A percentile compares a stretch with the other conserved stretches of the same genome.
Conservation (phyloP, 2,329 filamentous ascomycete genomes). For the Alternaria brassicicola region DNA sequence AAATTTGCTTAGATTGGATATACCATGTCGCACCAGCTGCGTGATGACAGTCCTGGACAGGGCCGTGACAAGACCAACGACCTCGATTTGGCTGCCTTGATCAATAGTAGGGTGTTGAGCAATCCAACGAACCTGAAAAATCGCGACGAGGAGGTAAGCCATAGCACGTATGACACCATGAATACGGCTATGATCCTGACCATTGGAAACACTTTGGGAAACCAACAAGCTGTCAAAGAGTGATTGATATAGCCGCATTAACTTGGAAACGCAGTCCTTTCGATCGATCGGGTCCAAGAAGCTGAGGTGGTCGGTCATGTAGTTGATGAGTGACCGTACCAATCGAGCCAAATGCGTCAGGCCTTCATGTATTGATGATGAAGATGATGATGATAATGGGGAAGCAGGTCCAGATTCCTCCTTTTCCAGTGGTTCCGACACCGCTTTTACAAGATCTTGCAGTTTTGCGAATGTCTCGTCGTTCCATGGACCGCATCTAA, state of each 20-base stretch:
- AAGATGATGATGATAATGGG: no score
- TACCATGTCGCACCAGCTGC: slow-evolving; percentile 41
- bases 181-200: neutral
- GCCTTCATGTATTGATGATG: neutral
- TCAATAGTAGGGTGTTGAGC: slow-evolving; percentile 35
- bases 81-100: slow-evolving; percentile 15
- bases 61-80: slow-evolving; percentile 41
- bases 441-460: slow-evolving; percentile 12
- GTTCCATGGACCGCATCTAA: slow-evolving; percentile 62
- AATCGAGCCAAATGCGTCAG: slow-evolving; percentile 27
- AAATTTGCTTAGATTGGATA: slow-evolving; percentile 50
- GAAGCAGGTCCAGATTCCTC: neutral
- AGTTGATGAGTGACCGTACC: slow-evolving; percentile 57
- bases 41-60: slow-evolving; percentile 48
- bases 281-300: slow-evolving; percentile 64
- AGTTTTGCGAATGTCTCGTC: slow-evolving; percentile 58
- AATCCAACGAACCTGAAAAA: slow-evolving; percentile 41
- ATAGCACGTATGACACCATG: slow-evolving; percentile 23
- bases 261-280: slow-evolving; percentile 51
- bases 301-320: slow-evolving; percentile 55
- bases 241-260: slow-evolving; percentile 50
- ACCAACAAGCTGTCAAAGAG: slow-evolving; percentile 31
- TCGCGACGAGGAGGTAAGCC: slow-evolving; percentile 39
- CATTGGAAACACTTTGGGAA: slow-evolving; percentile 16
- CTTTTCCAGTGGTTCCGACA: slow-evolving; percentile 11